Conservation (phyloP, 2,329 filamentous ascomycete species). For the Cladorrhinum sp. region DNA sequence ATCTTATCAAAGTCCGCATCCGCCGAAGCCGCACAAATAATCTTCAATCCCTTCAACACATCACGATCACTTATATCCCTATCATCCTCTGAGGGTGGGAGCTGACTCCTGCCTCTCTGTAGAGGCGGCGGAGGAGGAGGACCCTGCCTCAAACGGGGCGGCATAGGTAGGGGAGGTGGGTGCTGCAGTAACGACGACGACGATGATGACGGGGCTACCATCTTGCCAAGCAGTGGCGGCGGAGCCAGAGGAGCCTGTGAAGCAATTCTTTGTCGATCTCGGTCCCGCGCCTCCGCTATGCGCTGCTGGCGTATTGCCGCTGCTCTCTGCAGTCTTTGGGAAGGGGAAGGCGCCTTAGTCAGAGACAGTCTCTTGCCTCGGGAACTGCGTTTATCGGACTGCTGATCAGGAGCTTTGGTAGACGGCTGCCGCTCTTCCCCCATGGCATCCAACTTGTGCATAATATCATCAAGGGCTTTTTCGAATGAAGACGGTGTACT, state of each 20-base stretch:
- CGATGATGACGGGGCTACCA: neutral
- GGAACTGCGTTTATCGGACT: neutral
- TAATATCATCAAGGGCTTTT: slow-evolving; percentile 29
- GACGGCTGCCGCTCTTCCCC: slow-evolving; percentile 19
- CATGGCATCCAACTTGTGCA: slow-evolving; percentile 30
- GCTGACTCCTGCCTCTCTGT: neutral
- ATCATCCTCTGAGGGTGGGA: slow-evolving; percentile 31
- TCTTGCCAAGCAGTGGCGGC: neutral
- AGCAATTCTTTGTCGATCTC: neutral
- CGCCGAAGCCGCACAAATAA: slow-evolving; percentile 55
- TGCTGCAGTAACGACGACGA: neutral
- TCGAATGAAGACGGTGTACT: slow-evolving; percentile 29
- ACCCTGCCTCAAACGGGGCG: neutral
- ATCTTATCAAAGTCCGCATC: slow-evolving; percentile 52
- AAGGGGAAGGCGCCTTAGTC: slow-evolving; percentile 13
- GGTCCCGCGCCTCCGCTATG: neutral
- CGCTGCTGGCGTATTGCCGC: slow-evolving; percentile 14
- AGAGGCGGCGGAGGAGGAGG: neutral
- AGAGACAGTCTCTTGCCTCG: slow-evolving; percentile 1
- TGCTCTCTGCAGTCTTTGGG: slow-evolving; percentile 13
- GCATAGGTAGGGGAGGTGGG: neutral
- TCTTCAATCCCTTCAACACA: slow-evolving; percentile 52
- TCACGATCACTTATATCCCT: slow-evolving; percentile 46
- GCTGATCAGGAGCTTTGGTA: neutral
- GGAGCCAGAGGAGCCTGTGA: neutral